Evolutionary conservation across 177 flowering plant species (phyloP), one percentile per base, ranked within the genome.

Genomic region (Vitis hybrid): DNA sequence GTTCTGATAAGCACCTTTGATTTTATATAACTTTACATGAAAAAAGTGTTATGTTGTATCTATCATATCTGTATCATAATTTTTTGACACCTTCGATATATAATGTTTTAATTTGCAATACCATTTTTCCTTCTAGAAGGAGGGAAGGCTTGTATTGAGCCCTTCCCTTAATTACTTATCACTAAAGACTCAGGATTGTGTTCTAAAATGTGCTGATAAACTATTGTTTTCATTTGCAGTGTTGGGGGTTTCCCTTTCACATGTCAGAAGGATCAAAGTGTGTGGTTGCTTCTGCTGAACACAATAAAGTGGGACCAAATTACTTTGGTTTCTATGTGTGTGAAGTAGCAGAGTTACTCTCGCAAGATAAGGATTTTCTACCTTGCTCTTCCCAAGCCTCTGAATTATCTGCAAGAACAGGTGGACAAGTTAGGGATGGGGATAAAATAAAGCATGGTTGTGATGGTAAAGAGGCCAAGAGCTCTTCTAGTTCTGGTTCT

Each of bases 281-380:
- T 55, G n/a, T 68, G 62, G 71, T 12, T 18, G 76, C 67, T 70
- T 64, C 76, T 11, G 62, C 31, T 49, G 80, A 78, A 59, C 10
- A 67, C 1, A 70, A 72, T 51, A 77, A 67, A 74, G 52, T 45
- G 13, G 88, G 81, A 69, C 89, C 87, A 13, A 82, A 87, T 73
- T 85, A 74, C 73, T 87, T 90, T 75, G 81, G 84, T 66, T 86
- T 75, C 73, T 84, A 79, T 74, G 51, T 75, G 16, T 70, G 68
- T 66, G 82, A 81, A 76, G 78, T 86, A 18, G 65, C 62, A 15
- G 76, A 76, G 57, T 65, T 86, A 4, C 62, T 85, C 13, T 81
- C 83, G 51, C 74, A 82, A 69, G 78, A 81, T 55, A 87, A 84
- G 18, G 80, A 76, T 69, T 58, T 64, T 22, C 26, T 74, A 55